These are phyloP conservation scores for Lachnellula hyalina DNA, from an alignment of 2,329 filamentous ascomycete species.

Conservation along the genomic window DNA sequence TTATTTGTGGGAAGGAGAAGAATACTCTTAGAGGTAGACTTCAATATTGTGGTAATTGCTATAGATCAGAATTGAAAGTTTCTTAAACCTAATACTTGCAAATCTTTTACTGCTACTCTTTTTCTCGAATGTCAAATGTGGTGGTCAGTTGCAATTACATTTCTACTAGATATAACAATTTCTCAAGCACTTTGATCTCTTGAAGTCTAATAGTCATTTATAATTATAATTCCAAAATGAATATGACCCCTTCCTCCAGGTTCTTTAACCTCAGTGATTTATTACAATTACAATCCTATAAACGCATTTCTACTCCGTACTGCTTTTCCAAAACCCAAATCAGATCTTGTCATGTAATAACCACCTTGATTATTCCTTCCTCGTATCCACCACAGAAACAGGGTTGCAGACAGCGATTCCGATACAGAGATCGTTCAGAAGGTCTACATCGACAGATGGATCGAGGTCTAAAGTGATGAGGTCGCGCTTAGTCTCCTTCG, in stretches of 20 bases:
- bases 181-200: too few relatives aligned
- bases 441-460: neutral
- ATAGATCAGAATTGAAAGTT: too few relatives aligned
- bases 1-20: neutral
- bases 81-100: too few relatives aligned
- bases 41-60: neutral
- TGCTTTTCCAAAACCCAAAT: neutral
- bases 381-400: constrained; percentile 9
- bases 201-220: too few relatives aligned
- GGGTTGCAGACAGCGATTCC: constrained; percentile 21
- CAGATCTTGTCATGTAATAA: neutral
- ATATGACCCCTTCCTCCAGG: neutral
- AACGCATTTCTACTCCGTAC: too few relatives aligned
- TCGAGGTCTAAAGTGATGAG: constrained; percentile 7
- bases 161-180: too few relatives aligned
- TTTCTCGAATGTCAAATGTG: too few relatives aligned
- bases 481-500: constrained; percentile 2
- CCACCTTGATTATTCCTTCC: neutral
- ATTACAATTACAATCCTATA: too few relatives aligned
- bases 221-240: neutral
- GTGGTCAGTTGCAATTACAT: too few relatives aligned
- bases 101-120: too few relatives aligned
- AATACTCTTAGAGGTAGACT: neutral
- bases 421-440: constrained; percentile 13
- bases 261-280: neutral